A percentile compares a stretch with the other conserved stretches of the same genome.
Conservation (phyloP, 2,329 filamentous ascomycete species). For the Ceratocystis diversiconidia region DNA sequence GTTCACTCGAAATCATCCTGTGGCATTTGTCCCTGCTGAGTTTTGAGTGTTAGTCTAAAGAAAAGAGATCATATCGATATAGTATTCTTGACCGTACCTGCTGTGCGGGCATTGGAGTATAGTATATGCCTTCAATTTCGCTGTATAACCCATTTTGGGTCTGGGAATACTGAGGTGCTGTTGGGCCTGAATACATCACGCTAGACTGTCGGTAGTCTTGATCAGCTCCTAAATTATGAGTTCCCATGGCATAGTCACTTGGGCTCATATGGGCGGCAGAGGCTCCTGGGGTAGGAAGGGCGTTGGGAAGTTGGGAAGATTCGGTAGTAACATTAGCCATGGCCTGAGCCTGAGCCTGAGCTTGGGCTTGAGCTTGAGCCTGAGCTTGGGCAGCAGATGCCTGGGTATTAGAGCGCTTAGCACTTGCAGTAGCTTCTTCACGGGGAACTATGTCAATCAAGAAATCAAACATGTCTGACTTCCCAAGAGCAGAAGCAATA, state of each 20-base stretch:
- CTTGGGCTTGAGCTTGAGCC: constrained; percentile 15
- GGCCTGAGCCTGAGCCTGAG: constrained; percentile 12
- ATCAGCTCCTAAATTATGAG: constrained; percentile 51
- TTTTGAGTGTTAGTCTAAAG: constrained; percentile 4
- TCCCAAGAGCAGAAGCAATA: constrained; percentile 86
- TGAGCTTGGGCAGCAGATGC: constrained; percentile 26
- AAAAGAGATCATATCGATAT: background rate
- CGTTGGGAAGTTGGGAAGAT: background rate
- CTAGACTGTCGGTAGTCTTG: constrained; percentile 65
- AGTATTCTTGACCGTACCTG: constrained; percentile 45
- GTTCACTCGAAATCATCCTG: constrained; percentile 34
- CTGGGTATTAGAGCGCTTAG: constrained; percentile 56
- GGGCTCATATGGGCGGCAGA: constrained; percentile 5
- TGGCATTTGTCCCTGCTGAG: constrained; percentile 30
- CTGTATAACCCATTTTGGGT: constrained; percentile 68
- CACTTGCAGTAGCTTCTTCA: constrained; percentile 76
- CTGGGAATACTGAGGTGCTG: constrained; percentile 62
- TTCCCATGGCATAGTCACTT: constrained; percentile 45
- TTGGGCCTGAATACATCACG: constrained; percentile 65
- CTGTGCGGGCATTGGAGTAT: constrained; percentile 66
- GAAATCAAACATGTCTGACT: constrained; percentile 99
- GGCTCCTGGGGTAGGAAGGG: background rate
- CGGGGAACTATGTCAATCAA: constrained; percentile 96
- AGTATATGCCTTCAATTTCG: constrained; percentile 77
- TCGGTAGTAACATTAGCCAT: constrained; percentile 5